Evolutionary conservation across 2,329 filamentous ascomycete genomes (phyloP).

Genomic region (Lecanoromycetidae sp.): DNA sequence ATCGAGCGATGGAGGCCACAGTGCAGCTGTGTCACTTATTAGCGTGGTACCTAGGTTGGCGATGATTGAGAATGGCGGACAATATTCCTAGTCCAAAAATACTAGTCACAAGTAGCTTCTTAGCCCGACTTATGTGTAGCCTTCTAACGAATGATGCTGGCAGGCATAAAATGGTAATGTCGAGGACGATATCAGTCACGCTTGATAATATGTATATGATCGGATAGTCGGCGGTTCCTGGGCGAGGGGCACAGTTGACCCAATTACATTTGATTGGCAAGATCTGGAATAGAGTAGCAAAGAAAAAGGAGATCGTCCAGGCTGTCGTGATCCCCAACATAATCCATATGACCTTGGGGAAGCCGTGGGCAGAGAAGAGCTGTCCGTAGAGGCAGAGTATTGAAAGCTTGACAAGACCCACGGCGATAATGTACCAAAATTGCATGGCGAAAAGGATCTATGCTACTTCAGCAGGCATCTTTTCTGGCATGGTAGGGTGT

Average conservation of each 20-base stretch:
- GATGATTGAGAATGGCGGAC: not conserved
- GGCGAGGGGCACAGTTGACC: not conserved
- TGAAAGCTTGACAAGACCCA: conserved; percentile 12
- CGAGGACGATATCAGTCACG: conserved; percentile 12
- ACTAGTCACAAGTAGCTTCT: conserved; percentile 18
- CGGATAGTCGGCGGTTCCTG: conserved; percentile 7
- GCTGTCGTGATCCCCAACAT: conserved; percentile 1
- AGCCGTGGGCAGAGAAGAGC: conserved; percentile 6
- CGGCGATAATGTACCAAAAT: conserved; percentile 13
- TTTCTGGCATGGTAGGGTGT: not conserved
- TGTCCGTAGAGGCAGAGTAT: conserved; percentile 13
- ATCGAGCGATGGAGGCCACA: conserved; percentile 14
- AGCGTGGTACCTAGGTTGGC: not conserved
- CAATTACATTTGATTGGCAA: conserved; percentile 12
- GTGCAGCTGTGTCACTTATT: conserved; percentile 9
- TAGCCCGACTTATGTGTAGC: conserved; percentile 16
- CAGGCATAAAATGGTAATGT: conserved; percentile 17
- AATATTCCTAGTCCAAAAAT: conserved; percentile 18
- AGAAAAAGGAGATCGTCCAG: conserved; percentile 13
- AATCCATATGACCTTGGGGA: not conserved
- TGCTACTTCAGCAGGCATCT: not conserved
- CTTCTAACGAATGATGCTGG: conserved; percentile 20
- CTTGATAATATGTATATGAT: conserved; percentile 8
- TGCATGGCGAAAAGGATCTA: conserved; percentile 14
- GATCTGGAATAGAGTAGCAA: conserved; percentile 10